These are phyloP conservation scores for Ascochyta pisi DNA, from an alignment of 2,329 filamentous ascomycete genomes.

Conservation along the genomic window DNA sequence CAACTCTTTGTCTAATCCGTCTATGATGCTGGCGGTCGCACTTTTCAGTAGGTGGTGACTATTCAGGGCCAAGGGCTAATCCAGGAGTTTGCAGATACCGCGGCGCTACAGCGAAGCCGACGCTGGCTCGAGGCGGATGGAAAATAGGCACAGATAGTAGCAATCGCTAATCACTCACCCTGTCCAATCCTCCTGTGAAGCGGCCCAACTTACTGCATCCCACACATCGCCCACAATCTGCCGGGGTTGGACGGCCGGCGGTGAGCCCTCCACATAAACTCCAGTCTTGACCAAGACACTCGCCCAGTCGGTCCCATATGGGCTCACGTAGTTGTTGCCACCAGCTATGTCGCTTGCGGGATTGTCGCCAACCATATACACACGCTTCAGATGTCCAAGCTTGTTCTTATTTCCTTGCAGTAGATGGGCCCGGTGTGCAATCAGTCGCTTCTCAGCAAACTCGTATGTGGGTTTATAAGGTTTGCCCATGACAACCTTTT, in stretches of 20 bases:
- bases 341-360: slow-evolving; percentile 88
- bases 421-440: slow-evolving; percentile 62
- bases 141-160: neutral
- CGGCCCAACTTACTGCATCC: slow-evolving; percentile 77
- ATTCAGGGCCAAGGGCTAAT: neutral
- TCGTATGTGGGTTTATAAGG: slow-evolving; percentile 78
- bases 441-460: slow-evolving; percentile 79
- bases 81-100: neutral
- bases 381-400: slow-evolving; percentile 65
- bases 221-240: slow-evolving; percentile 76
- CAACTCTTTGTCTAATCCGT: neutral
- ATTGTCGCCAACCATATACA: slow-evolving; percentile 88
- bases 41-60: neutral
- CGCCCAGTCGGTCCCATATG: slow-evolving; percentile 74
- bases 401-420: slow-evolving; percentile 44
- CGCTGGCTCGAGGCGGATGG: neutral
- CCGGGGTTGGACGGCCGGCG: slow-evolving; percentile 67
- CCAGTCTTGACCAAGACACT: slow-evolving; percentile 82
- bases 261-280: slow-evolving; percentile 67
- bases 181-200: slow-evolving; percentile 59
- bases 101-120: neutral
- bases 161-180: neutral
- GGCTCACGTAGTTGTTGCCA: slow-evolving; percentile 76
- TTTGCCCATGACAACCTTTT: slow-evolving; percentile 79
- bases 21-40: neutral